Evolutionary conservation across 2,329 filamentous ascomycete species (phyloP), one percentile per base, ranked within the genome.

Genomic region (Mariannaea elegans): DNA sequence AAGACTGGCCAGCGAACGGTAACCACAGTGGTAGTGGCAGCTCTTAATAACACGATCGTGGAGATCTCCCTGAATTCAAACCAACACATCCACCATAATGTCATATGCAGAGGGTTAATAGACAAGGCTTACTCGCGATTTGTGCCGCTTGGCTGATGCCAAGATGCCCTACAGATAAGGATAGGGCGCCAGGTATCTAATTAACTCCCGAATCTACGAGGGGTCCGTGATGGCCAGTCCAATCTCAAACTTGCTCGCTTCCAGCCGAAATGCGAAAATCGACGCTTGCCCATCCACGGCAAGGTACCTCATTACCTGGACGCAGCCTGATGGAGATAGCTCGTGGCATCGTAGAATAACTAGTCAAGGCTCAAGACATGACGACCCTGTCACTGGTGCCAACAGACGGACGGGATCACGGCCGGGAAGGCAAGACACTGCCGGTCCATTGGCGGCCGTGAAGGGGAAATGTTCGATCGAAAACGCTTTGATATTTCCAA

Each of bases 121-220:
- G n/a, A n/a, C n/a, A n/a, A n/a, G n/a, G n/a, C n/a, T n/a, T n/a
- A n/a, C 29, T 38, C 19, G 27, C 27, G 27, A 44, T 52, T 44
- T 27, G 29, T 44, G n/a, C 39, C 49, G 49, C 29, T 38, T 24
- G 49, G 51, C 41, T 45, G 44, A 46, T 54, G 51, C 51, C 41
- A 44, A 54, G 51, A 46, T 24, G 29, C 27, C 13, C 41, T 45
- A 29, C 51, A 23, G 44, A 36, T 45, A 54, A 44, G 29, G 41
- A 54, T 54, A 53, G 41, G 31, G 21, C 31, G 13, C 21, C n/a
- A 23, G 9, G 16, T 54, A 34, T 34, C n/a, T 34, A 47, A 47
- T 24, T 31, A 46, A 44, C 41, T 46, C 50, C 44, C 41, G 32
- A 46, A 46, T 41, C 42, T 41, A 13, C 16, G 32, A 29, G 18